Base-by-base conservation (phyloP, 306 rosid genomes). In the Phaseolus lunatus region DNA sequence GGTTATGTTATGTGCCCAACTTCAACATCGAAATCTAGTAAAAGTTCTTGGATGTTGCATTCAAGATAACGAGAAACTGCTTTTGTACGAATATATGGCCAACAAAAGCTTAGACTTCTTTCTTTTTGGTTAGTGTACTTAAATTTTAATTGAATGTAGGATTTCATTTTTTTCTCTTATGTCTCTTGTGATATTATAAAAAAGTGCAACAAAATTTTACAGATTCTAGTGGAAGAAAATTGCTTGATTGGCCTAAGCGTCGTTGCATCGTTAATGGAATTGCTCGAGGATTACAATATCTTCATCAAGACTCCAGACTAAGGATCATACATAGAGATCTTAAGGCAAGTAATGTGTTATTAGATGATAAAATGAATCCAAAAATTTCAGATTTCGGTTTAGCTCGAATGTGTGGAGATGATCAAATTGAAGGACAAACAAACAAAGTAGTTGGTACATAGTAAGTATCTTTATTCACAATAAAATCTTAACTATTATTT, bases 1-100 rank as follows among this genome's bases (percentile, higher is more conserved):
- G n/a, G n/a, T 24, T 24, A 18, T 19, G 9, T 52, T 71, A 11
- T 71, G 76, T 12, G 29, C 64, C 19, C 6, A 71, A 14, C 76
- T 71, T 15, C 76, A 71, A 52, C 76, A 71, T 3, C 33, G 76
- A 7, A 71, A 71, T 37, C 63, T 71, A 18, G 76, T 71, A 52
- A 71, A 33, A 14, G 76, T 71, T 7, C 64, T 71, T 12, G 76
- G 76, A 5, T 71, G 12, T 33, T 71, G 64, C 50, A 20, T 71
- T 31, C 9, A 35, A 9, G 43, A n/a, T 19, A 4, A 71, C 6
- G 76, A 71, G 14, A 52, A 49, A 52, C 19, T 71, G 22, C 20
- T 71, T 13, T 19, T 71, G 5, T 71, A 71, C 1, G 76, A 71
- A n/a, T 71, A 18, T 3, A 71, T 71, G 76, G 3, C 35, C 8